These are phyloP conservation scores for Candida silvicultrix DNA, from an alignment of 805 yeast species.

Conservation along the genomic window DNA sequence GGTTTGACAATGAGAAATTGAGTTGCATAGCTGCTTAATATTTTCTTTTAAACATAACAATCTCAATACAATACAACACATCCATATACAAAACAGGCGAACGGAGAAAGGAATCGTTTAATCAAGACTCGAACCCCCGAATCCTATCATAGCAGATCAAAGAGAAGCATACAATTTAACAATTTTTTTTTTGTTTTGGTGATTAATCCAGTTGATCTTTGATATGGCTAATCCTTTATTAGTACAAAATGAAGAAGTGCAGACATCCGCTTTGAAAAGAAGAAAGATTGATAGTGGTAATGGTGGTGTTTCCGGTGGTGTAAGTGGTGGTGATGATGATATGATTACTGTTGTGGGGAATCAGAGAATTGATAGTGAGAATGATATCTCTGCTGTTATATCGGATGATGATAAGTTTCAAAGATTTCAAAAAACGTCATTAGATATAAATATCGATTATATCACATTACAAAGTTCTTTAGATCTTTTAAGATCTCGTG, in stretches of 20 bases:
- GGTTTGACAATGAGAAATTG: too few species aligned
- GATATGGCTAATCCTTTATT: background rate
- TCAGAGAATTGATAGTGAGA: too few species aligned
- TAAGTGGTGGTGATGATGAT: background rate
- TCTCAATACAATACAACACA: too few species aligned
- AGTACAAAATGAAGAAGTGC: background rate
- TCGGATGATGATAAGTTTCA: slow-evolving; percentile 3
- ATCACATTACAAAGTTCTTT: slow-evolving; percentile 17
- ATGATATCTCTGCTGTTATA: too few species aligned
- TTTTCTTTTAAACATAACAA: too few species aligned
- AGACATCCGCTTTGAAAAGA: background rate
- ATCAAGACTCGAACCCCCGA: too few species aligned
- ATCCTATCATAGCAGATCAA: too few species aligned
- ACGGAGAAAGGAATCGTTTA: too few species aligned
- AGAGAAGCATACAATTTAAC: background rate
- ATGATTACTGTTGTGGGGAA: background rate
- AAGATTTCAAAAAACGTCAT: slow-evolving; percentile 9
- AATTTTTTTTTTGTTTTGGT: too few species aligned
- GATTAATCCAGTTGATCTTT: too few species aligned
- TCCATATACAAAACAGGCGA: too few species aligned
- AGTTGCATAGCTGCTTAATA: too few species aligned
- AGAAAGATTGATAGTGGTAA: background rate
- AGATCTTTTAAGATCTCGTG: slow-evolving; percentile 14
- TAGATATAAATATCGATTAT: slow-evolving; percentile 18
- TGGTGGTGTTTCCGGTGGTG: background rate